Evolutionary conservation across 108 stramenopile species (phyloP).

Genomic region (Conticribra weissflogii): DNA sequence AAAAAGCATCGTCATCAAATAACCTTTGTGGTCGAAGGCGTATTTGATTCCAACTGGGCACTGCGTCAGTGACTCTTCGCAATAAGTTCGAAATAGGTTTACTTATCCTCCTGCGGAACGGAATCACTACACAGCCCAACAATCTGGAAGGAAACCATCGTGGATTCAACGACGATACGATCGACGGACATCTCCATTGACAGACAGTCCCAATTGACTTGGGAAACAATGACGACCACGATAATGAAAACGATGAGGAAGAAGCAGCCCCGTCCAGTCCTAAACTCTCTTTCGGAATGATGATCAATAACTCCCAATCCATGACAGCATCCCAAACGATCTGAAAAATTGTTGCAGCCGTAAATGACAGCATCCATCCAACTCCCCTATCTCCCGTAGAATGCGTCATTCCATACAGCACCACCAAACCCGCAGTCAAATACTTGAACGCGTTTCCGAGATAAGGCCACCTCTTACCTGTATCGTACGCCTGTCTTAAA

Average conservation of each 20-base stretch:
- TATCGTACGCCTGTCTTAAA: constrained; percentile 80
- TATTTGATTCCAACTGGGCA: constrained; percentile 61
- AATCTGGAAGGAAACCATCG: constrained; percentile 34
- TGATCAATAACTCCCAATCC: constrained; percentile 87
- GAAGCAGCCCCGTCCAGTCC: constrained; percentile 32
- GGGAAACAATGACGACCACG: background rate
- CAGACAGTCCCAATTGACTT: background rate
- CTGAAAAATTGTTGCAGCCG: constrained; percentile 72
- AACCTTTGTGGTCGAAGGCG: constrained; percentile 70
- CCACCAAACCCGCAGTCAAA: constrained; percentile 70
- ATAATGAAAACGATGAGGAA: background rate
- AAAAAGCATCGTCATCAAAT: constrained; percentile 76
- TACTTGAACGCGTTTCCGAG: constrained; percentile 88
- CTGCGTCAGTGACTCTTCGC: constrained; percentile 36
- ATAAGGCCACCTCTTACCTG: constrained; percentile 80
- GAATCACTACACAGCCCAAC: constrained; percentile 15
- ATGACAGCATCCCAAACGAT: constrained; percentile 86
- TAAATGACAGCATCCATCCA: constrained; percentile 67
- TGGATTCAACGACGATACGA: constrained; percentile 60
- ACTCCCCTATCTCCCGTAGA: constrained; percentile 64
- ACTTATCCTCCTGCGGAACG: constrained; percentile 22
- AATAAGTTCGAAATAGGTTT: constrained; percentile 29
- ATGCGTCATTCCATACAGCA: constrained; percentile 88
- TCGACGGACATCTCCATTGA: constrained; percentile 15
- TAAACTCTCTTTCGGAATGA: constrained; percentile 46